Base-by-base conservation (phyloP, 768 basidiomycete genomes). In the Russula earlei region DNA sequence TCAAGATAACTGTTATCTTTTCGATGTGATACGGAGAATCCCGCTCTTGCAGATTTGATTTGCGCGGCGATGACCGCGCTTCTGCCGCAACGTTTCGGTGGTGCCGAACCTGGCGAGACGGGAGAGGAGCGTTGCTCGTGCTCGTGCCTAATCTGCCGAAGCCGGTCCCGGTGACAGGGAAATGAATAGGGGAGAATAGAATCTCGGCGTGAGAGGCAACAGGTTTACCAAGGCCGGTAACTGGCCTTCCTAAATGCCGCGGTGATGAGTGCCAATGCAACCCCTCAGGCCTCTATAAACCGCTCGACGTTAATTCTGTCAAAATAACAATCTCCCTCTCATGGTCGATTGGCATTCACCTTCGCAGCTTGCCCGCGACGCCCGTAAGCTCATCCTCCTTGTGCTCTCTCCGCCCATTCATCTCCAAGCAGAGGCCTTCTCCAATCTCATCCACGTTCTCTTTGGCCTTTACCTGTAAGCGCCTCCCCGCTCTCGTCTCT, bases 391-490 rank as follows among this genome's bases (percentile, higher is more conserved):
- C 27, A 24, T 54, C 19, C 22, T 24, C 56, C 38, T 31, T 12
- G 4, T 9, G 33, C 44, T 46, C 3, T 24, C n/a, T 20, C n/a
- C 44, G 12, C 22, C 15, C 9, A 59, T 33, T 44, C 42, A 44
- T 34, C 41, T 31, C 46, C 7, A 24, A 22, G 24, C 40, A 76
- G 75, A 65, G 47, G 63, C 69, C 34, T 77, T 77, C 56, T 61
- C 66, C 48, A 70, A 69, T 54, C 58, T 75, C 54, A 71, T 77
- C 63, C 76, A 77, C 56, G 62, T 64, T n/a, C 62, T 77, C 38
- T 64, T 75, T 42, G 75, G 75, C 15, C 67, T 76, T 34, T 77
- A 77, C 64, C 65, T 72, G 75, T 77, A 51, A 63, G 75, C 51
- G 17, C 43, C 24, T n/a, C 36, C 11, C 11, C 9, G 24, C 33